Percentiles rank a stretch among this genome's conserved stretches.
These are phyloP conservation scores for Huiozyma sinensis DNA, from an alignment of 805 yeast species.

Conservation along the genomic window DNA sequence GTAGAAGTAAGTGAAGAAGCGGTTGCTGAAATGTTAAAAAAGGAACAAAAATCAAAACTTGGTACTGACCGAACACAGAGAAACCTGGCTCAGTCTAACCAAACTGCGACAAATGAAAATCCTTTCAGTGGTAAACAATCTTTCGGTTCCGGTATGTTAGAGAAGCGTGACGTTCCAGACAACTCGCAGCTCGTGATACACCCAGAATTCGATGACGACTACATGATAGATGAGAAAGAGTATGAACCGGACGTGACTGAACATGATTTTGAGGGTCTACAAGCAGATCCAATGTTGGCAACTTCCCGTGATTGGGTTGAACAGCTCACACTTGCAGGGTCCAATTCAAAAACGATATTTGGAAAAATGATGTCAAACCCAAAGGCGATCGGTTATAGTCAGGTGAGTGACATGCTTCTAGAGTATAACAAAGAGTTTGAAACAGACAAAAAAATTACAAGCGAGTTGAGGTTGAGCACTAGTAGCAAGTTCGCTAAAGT, in stretches of 20 bases:
- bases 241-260: slow-evolving; percentile 56
- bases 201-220: slow-evolving; percentile 1
- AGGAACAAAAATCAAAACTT: slow-evolving; percentile 1
- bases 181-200: background rate
- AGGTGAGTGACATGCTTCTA: slow-evolving; percentile 29
- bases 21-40: slow-evolving; percentile 2
- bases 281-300: slow-evolving; percentile 36
- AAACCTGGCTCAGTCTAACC: slow-evolving; percentile 8
- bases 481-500: slow-evolving; percentile 17
- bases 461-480: slow-evolving; percentile 19
- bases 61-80: background rate
- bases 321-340: slow-evolving; percentile 45
- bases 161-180: background rate
- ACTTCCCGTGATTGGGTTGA: slow-evolving; percentile 52
- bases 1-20: slow-evolving; percentile 42
- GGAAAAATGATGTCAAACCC: slow-evolving; percentile 8
- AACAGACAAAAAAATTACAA: slow-evolving; percentile 18
- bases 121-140: background rate
- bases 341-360: slow-evolving; percentile 24
- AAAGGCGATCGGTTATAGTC: slow-evolving; percentile 2
- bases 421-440: slow-evolving; percentile 30
- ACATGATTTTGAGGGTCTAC: slow-evolving; percentile 35
- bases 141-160: background rate
- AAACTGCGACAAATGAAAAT: slow-evolving; percentile 2
- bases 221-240: slow-evolving; percentile 38